phyloP scores from a whole-genome alignment of 23 red algal genomes.

The Agarophyton chilense region DNA sequence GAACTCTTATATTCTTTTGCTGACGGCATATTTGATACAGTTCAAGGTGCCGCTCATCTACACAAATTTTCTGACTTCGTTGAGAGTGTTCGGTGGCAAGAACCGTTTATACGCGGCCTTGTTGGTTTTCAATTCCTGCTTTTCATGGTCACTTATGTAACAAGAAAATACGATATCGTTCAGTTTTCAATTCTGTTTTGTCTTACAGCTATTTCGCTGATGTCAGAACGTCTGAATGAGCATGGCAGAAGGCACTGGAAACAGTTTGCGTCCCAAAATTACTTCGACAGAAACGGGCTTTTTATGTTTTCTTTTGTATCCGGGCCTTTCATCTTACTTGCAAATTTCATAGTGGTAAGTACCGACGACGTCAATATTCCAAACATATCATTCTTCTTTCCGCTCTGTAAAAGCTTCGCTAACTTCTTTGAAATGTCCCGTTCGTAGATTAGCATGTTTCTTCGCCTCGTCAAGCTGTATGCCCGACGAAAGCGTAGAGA shows the following conservation, averaged over 20 bases:
- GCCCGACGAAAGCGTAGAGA: neutral
- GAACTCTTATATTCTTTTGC: constrained; percentile 42
- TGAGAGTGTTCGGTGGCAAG: constrained; percentile 42
- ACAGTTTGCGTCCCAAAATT: constrained; percentile 57
- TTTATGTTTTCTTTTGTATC: constrained; percentile 63
- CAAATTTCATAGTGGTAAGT: constrained; percentile 70
- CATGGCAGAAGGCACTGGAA: constrained; percentile 34
- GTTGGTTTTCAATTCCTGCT: constrained; percentile 30
- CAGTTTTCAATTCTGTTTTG: constrained; percentile 41
- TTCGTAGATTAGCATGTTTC: constrained; percentile 23
- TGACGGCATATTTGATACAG: constrained; percentile 15
- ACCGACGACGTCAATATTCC: neutral
- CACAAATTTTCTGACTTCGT: constrained; percentile 47
- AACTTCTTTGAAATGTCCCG: neutral
- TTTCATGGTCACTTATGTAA: constrained; percentile 35
- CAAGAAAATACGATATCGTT: constrained; percentile 33
- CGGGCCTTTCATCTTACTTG: constrained; percentile 59
- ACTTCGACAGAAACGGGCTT: constrained; percentile 54
- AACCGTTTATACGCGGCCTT: constrained; percentile 35
- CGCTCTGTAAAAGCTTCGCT: neutral
- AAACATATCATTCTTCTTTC: neutral
- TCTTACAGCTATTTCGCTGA: constrained; percentile 30
- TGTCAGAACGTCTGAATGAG: constrained; percentile 40
- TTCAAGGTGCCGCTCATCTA: constrained; percentile 5
- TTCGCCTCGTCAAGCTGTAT: constrained; percentile 26